Conservation (phyloP, 164 flowering plant genomes). For the Liquidambar formosana region DNA sequence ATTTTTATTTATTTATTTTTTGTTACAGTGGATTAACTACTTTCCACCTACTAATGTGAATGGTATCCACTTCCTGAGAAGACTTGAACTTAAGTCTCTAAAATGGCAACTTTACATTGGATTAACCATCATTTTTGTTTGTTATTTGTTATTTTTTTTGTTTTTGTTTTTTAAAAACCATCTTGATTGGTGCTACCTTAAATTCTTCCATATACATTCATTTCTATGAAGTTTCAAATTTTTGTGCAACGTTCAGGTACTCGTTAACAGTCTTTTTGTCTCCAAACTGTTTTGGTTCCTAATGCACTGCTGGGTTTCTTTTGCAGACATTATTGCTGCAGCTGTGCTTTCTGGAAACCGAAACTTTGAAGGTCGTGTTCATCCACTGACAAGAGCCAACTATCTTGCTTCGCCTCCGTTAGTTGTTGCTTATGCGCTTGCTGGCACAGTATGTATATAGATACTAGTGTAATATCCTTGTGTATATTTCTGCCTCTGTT, state of each 20-base stretch:
- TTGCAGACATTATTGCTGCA: conserved; percentile 82
- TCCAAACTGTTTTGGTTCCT: background rate
- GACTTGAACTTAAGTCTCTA: no score
- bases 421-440: conserved; percentile 96
- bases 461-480: background rate
- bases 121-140: no score
- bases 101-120: no score
- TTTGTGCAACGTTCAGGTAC: background rate
- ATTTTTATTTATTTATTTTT: no score
- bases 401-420: conserved; percentile 96
- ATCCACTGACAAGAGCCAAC: conserved; percentile 90
- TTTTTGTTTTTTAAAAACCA: no score
- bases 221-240: background rate
- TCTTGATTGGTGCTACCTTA: no score
- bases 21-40: no score
- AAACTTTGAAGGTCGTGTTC: conserved; percentile 95
- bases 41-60: no score
- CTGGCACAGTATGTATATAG: conserved; percentile 72
- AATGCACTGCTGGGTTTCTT: conserved; percentile 6
- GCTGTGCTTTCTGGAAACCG: conserved; percentile 95
- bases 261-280: no score
- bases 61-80: no score
- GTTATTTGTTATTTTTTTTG: no score
- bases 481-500: background rate
- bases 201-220: background rate